Evolutionary conservation across 208 protist species (phyloP).

Genomic region (Trypanosoma grayi): DNA sequence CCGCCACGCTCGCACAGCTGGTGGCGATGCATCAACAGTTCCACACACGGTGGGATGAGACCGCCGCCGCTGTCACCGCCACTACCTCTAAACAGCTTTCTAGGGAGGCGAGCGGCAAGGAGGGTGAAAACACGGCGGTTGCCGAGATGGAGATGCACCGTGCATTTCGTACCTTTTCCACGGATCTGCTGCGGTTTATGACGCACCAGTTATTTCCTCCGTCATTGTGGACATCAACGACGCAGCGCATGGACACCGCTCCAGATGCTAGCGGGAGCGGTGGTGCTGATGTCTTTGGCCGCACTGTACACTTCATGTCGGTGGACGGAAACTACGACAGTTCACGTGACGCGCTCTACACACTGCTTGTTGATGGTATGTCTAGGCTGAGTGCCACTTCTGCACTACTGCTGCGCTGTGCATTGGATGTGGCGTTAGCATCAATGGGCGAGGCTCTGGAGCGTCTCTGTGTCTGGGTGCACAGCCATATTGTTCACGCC

Average conservation of each 20-base stretch:
- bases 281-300: constrained; percentile 28
- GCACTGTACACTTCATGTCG: constrained; percentile 47
- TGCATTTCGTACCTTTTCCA: constrained; percentile 37
- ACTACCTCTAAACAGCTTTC: background rate
- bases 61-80: background rate
- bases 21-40: constrained; percentile 36
- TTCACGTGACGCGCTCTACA: constrained; percentile 19
- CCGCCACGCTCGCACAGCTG: constrained; percentile 30
- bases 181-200: constrained; percentile 38
- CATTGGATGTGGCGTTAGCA: constrained; percentile 25
- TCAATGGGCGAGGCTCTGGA: constrained; percentile 29
- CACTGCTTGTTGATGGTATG: constrained; percentile 11
- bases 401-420: constrained; percentile 21
- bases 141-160: constrained; percentile 53
- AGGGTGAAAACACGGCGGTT: constrained; percentile 17
- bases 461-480: constrained; percentile 12
- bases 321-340: constrained; percentile 55
- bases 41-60: constrained; percentile 12
- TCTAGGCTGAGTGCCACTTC: constrained; percentile 13
- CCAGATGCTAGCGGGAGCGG: background rate
- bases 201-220: constrained; percentile 42
- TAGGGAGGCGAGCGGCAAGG: background rate
- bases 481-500: background rate
- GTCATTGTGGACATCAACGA: constrained; percentile 23
- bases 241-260: background rate